Percentiles rank a stretch among this genome's conserved stretches.
phyloP scores from a whole-genome alignment of 192 early-diverging fungal species.

The Backusella mclennaniae region DNA sequence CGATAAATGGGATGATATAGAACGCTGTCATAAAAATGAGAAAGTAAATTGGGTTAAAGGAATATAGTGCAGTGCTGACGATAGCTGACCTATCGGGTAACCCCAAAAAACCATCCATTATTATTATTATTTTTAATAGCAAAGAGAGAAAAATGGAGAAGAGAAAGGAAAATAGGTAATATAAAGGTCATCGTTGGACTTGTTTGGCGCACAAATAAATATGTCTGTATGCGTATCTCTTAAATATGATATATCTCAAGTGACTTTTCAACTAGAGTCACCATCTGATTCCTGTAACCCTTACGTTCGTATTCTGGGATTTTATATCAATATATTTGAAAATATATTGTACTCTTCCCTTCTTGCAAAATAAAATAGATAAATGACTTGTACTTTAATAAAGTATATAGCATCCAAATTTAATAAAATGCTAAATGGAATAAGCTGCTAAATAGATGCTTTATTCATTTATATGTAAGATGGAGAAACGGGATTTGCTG shows the following conservation, averaged over 20 bases:
- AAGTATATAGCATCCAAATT: background rate
- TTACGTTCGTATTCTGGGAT: background rate
- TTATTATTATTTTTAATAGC: background rate
- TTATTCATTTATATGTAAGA: background rate
- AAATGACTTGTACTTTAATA: too few relatives aligned
- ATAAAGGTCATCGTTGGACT: background rate
- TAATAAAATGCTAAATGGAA: background rate
- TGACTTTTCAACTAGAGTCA: background rate
- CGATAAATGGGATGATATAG: constrained; percentile 54
- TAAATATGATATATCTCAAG: background rate
- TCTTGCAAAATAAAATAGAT: too few relatives aligned
- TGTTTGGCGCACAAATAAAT: background rate
- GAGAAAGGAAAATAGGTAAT: background rate
- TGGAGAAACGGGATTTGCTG: background rate
- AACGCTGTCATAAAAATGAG: constrained; percentile 55
- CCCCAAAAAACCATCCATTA: background rate
- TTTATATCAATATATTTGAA: too few relatives aligned
- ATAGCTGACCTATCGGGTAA: constrained; percentile 5
- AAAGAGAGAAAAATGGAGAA: background rate
- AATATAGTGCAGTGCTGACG: constrained; percentile 31
- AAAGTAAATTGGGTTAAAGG: constrained; percentile 48
- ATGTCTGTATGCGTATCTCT: background rate
- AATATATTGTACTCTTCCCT: too few relatives aligned
- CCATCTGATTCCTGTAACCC: background rate
- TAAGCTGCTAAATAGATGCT: background rate